These are phyloP conservation scores for Candida awuae DNA, from an alignment of 805 yeast genomes.

Conservation along the genomic window DNA sequence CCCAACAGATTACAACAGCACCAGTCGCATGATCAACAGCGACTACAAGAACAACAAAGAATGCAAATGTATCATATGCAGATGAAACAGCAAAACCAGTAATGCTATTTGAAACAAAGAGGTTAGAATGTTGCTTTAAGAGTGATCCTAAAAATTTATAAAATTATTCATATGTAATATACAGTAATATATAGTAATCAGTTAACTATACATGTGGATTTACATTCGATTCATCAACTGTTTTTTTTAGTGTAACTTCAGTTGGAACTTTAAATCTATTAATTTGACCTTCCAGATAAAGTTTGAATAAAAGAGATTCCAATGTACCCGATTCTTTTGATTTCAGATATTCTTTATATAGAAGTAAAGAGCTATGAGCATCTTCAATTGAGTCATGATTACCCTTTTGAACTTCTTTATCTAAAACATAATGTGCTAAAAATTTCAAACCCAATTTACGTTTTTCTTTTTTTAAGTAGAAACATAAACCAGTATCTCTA, in stretches of 20 bases:
- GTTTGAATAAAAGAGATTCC: slow-evolving; percentile 50
- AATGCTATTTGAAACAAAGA: too few species aligned
- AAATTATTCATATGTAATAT: too few species aligned
- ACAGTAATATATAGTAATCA: too few species aligned
- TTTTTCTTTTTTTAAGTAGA: slow-evolving; percentile 64
- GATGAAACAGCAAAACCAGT: too few species aligned
- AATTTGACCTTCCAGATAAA: slow-evolving; percentile 65
- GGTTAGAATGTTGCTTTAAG: too few species aligned
- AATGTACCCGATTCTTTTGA: slow-evolving; percentile 51
- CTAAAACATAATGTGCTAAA: slow-evolving; percentile 70
- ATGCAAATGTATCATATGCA: too few species aligned
- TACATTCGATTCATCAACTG: too few species aligned
- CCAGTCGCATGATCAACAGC: too few species aligned
- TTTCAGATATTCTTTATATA: slow-evolving; percentile 67
- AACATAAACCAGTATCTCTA: slow-evolving; percentile 79
- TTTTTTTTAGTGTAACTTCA: slow-evolving; percentile 3
- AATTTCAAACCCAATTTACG: slow-evolving; percentile 79
- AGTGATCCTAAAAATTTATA: too few species aligned
- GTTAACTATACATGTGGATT: too few species aligned
- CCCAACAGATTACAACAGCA: too few species aligned
- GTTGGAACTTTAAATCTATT: slow-evolving; percentile 45
- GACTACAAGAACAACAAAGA: too few species aligned
- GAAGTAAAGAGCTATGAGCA: slow-evolving; percentile 73
- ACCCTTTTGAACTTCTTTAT: slow-evolving; percentile 75
- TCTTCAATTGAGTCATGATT: slow-evolving; percentile 98